Conservation (phyloP, 192 early-diverging fungal genomes). For the Coemansia sp. region DNA sequence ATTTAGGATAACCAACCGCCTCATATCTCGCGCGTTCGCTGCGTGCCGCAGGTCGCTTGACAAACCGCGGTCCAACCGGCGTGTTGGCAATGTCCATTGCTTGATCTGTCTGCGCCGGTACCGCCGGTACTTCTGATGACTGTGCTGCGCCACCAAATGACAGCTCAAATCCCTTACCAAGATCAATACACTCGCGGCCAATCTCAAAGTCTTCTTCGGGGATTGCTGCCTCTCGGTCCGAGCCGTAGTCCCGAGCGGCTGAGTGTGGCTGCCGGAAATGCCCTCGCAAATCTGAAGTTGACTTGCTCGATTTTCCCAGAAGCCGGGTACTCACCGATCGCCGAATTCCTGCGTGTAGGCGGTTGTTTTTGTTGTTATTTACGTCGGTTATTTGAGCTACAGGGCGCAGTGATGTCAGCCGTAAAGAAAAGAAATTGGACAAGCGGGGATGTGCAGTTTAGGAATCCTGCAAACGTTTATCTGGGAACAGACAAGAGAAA, state of each 20-base stretch:
- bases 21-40: conserved; percentile 30
- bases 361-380: conserved; percentile 12
- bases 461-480: too few relatives aligned
- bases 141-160: conserved; percentile 4
- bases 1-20: conserved; percentile 37
- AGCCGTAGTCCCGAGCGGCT: conserved; percentile 3
- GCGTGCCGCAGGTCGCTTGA: conserved; percentile 10
- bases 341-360: conserved; percentile 17
- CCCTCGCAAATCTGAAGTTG: conserved; percentile 22
- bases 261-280: conserved; percentile 3
- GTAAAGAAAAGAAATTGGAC: neutral
- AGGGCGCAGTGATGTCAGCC: conserved; percentile 1
- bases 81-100: conserved; percentile 13
- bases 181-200: conserved; percentile 6
- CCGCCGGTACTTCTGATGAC: neutral
- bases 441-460: too few relatives aligned
- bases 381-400: conserved; percentile 20
- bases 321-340: conserved; percentile 37
- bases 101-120: neutral
- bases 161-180: conserved; percentile 10
- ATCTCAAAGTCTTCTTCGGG: conserved; percentile 5
- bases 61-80: conserved; percentile 15
- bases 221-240: conserved; percentile 6
- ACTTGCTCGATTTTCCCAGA: conserved; percentile 17
- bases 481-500: too few relatives aligned